A percentile compares a stretch with the other conserved stretches of the same genome.
These are phyloP conservation scores for Hordeum pubiflorum DNA, from an alignment of 202 grass and related monocot species.

Conservation along the genomic window DNA sequence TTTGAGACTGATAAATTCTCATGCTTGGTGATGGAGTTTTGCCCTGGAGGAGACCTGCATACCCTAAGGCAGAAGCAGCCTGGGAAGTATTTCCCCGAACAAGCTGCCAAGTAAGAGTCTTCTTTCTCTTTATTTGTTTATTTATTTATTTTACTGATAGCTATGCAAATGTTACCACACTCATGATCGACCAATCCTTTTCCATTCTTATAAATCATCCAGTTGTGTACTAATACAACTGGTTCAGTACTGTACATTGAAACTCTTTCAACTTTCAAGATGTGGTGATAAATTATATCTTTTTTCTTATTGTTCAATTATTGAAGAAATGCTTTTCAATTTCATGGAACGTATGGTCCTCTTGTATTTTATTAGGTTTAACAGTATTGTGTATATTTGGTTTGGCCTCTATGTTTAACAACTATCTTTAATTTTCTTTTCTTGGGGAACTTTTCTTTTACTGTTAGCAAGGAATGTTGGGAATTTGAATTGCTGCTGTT, in stretches of 20 bases:
- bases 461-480: not conserved
- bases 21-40: conserved; percentile 88
- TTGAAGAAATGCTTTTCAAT: not conserved
- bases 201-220: not conserved
- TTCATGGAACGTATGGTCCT: not conserved
- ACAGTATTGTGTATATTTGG: not conserved
- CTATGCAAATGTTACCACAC: not conserved
- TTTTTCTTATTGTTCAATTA: not conserved
- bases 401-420: not conserved
- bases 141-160: not conserved
- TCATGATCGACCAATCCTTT: not conserved
- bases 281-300: not conserved
- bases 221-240: not conserved
- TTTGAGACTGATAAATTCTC: conserved; percentile 82
- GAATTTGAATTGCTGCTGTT: not conserved
- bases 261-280: not conserved
- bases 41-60: conserved; percentile 76
- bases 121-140: not conserved
- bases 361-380: not conserved
- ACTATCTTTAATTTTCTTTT: not conserved
- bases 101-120: conserved; percentile 57
- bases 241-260: not conserved
- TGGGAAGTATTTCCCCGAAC: conserved; percentile 50
- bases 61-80: conserved; percentile 66
- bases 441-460: not conserved